Percentiles rank a stretch among this genome's conserved stretches.
Conservation (phyloP, 31 red algal genomes). For the Asparagopsis taxiformis region DNA sequence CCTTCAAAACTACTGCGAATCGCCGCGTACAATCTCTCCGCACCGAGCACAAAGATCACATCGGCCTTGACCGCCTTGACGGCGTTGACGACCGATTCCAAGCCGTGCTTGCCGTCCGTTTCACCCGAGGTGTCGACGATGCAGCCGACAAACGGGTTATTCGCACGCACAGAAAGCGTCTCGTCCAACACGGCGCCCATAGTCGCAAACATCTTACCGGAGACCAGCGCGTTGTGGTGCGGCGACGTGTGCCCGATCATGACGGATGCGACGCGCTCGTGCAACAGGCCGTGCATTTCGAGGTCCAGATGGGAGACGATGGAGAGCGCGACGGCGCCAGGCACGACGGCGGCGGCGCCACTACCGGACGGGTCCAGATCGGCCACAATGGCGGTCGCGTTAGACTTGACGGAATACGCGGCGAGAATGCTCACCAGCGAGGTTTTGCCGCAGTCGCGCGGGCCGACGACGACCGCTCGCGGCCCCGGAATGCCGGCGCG, state of each 20-base stretch:
- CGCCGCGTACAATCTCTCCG: constrained; percentile 81
- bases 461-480: constrained; percentile 77
- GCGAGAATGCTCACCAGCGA: constrained; percentile 68
- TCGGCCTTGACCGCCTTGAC: constrained; percentile 38
- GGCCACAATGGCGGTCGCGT: constrained; percentile 38
- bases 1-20: constrained; percentile 32
- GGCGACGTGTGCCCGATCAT: constrained; percentile 54
- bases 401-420: constrained; percentile 69
- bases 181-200: constrained; percentile 41
- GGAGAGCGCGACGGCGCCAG: constrained; percentile 36
- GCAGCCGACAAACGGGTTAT: constrained; percentile 26
- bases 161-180: constrained; percentile 10
- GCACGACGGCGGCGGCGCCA: constrained; percentile 45
- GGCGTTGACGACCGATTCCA: constrained; percentile 24
- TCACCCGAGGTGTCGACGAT: constrained; percentile 58
- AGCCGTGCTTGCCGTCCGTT: constrained; percentile 47
- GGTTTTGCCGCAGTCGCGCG: constrained; percentile 80
- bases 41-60: constrained; percentile 84
- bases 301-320: constrained; percentile 60
- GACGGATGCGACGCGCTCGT: constrained; percentile 32
- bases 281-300: constrained; percentile 44
- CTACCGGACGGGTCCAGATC: constrained; percentile 62
- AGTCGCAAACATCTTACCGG: constrained; percentile 39
- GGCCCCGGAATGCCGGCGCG: constrained; percentile 52
- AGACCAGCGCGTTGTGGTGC: constrained; percentile 30